Base-by-base conservation (phyloP, 768 basidiomycete species). In the Cystofilobasidium bisporidii region DNA sequence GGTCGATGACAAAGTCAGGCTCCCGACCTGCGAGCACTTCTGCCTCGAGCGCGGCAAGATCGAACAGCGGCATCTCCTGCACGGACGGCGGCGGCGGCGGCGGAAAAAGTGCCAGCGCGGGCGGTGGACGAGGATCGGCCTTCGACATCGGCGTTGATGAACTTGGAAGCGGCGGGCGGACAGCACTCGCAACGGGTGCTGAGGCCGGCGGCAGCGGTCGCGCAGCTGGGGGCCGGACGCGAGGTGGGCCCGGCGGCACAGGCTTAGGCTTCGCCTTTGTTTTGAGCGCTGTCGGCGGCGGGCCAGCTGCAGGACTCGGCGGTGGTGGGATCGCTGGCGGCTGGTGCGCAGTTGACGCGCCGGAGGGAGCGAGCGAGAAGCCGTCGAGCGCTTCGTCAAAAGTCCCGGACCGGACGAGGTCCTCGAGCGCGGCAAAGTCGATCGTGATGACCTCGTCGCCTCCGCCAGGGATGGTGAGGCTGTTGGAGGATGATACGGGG, bases 11-110 rank as follows among this genome's bases (percentile, higher is more conserved):
- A 15, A 56, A 56, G 28, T 56, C 53, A 3, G 11, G 15, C 30
- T 56, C 38, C 9, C 28, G 40, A 1, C 60, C 60, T 15, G 60
- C 60, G 15, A 61, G 30, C 1, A 61, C 60, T 22, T 18, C 40
- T 2, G 60, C 60, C 24, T 61, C 60, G 26, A 61, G 45, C 60
- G 60, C 60, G 2, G 60, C 60, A 1, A 61, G 45, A 24, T 61
- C 60, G 24, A 61, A 61, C 40, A 20, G 2, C 28, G n/a, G n/a
- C 26, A 43, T 8, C 43, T 43, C 36, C 15, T n/a, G 20, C 9
- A n/a, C 47, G 3, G 47, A n/a, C n/a, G 47, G 4, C 47, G 22
- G 47, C 47, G 47, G 6, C 10, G 53, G 5, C 3, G 28, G 30
- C 28, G 53, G 5, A n/a, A n/a, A n/a, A 12, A 30, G 53, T 17